Evolutionary conservation across 768 basidiomycete species (phyloP).

Genomic region (Macrolepiota albuminosa): DNA sequence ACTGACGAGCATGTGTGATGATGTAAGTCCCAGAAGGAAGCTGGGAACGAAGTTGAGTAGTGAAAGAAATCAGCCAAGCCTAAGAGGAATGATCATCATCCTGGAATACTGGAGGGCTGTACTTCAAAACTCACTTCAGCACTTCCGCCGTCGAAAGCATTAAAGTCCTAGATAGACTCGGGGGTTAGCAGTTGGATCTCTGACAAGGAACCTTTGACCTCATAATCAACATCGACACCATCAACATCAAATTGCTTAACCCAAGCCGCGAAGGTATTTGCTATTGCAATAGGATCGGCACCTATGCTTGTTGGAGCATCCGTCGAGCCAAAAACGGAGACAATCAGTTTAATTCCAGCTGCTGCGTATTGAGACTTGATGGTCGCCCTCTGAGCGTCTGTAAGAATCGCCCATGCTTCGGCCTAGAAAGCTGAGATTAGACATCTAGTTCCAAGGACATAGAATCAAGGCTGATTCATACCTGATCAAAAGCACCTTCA

Average conservation of each 20-base stretch:
- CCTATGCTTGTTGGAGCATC: slow-evolving; percentile 53
- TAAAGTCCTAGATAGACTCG: slow-evolving; percentile 45
- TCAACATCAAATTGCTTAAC: slow-evolving; percentile 59
- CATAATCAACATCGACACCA: slow-evolving; percentile 75
- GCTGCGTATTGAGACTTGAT: slow-evolving; percentile 48
- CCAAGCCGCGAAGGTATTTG: slow-evolving; percentile 61
- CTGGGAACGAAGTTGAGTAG: slow-evolving; percentile 40
- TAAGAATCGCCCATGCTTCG: slow-evolving; percentile 46
- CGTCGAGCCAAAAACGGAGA: slow-evolving; percentile 58
- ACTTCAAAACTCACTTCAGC: slow-evolving; percentile 37
- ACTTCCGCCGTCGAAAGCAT: slow-evolving; percentile 47
- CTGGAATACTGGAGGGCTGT: too few species aligned
- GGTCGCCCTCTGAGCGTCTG: slow-evolving; percentile 40
- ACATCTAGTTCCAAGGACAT: not conserved
- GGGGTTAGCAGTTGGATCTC: not conserved
- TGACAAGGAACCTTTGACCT: slow-evolving; percentile 25
- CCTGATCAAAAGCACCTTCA: slow-evolving; percentile 56
- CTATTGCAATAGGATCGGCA: slow-evolving; percentile 58
- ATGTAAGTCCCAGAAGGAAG: slow-evolving; percentile 48
- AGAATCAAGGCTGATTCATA: slow-evolving; percentile 3
- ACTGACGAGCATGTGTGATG: slow-evolving; percentile 51
- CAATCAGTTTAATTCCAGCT: slow-evolving; percentile 58
- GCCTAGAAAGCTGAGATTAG: slow-evolving; percentile 26
- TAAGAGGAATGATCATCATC: slow-evolving; percentile 10
- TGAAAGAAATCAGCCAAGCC: slow-evolving; percentile 53